Base-by-base conservation (phyloP, 352 stramenopile genomes). In the Elongisporangium prolatum region DNA sequence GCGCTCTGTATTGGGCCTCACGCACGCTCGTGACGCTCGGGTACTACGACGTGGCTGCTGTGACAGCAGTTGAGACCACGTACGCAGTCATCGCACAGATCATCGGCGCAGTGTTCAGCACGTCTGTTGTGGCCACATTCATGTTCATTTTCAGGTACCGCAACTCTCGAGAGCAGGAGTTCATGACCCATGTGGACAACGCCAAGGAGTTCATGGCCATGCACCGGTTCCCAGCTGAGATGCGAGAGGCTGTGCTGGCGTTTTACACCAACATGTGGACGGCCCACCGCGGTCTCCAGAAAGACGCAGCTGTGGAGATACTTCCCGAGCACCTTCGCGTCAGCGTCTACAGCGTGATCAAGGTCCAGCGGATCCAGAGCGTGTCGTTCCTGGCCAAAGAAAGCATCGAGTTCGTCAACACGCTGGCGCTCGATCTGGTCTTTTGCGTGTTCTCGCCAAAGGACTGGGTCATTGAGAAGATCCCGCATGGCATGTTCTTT, bases 131-230 rank as follows among this genome's bases (percentile, higher is more conserved):
- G 7, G 77, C 82, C 21, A 88, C 77, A 0, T 91, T 85, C 20
- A 59, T 88, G 16, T 91, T 91, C 54, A 82, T 91, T 22, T 88
- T 91, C 37, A 66, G 78, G 6, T 77, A 88, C 48, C 68, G 78
- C 13, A 84, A 80, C 37, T 71, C 66, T 3, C 64, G 74, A 0
- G 77, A 86, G 53, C 77, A 87, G 55, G 69, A 77, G 22, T 88
- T 91, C 60, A 87, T 87, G 74, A 59, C 74, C 2, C 75, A 86
- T 28, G 75, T 89, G 1, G 79, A 91, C 50, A 84, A 72, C 34
- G 75, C 81, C 22, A 88, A 88, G 37, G 79, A 86, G 69, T 89
- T 86, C 63, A 89, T 91, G 81, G 69, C 77, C 52, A 73, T 81
- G 54, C 77, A 72, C 3, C 66, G 69, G n/a, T 83, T 91, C 25